Base-by-base conservation (phyloP, 495 filamentous ascomycete species). In the Podospora sp. region DNA sequence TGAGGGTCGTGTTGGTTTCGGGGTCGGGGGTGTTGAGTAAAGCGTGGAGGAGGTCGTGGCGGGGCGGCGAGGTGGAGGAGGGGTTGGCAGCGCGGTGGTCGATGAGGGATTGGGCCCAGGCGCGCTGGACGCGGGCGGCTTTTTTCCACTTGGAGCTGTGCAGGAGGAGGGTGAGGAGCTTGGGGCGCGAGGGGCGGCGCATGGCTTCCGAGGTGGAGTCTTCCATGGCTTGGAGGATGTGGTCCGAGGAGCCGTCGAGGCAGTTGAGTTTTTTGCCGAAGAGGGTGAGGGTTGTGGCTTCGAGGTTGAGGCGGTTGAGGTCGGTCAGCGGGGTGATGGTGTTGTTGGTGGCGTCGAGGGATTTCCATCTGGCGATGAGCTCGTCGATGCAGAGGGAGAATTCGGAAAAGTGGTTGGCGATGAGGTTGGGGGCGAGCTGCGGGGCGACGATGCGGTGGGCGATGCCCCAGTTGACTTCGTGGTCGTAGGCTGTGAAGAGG, bases 381-480 rank as follows among this genome's bases (percentile, higher is more conserved):
- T 93, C 90, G 6, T 75, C 76, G 0, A 88, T 84, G 65, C 88
- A 86, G 68, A 89, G 86, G 49, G 88, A 80, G 83, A 93, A 88
- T 61, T 89, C 88, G 71, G 80, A 79, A 69, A 90, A 91, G 81
- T 87, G 88, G 12, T 67, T 75, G 55, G 81, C 79, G 66, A 92
- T 83, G n/a, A 81, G 73, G 11, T 88, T 66, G 0, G 90, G 85
- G 0, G 87, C 84, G 66, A 95, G 90, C 5, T 83, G 86, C 11
- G 90, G 90, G 50, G 84, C 82, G n/a, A 86, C 70, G 72, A 91
- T 83, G n/a, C 91, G 85, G 70, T 94, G 91, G 6, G 88, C 88
- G 52, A 91, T 76, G 2, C 78, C 85, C 91, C 90, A 93, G 66
- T 86, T 87, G 62, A 82, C 77, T 68, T 91, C 90, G 21, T 84